These are phyloP conservation scores for Neurospora sp. DNA, from an alignment of 495 filamentous ascomycete species.

Conservation along the genomic window DNA sequence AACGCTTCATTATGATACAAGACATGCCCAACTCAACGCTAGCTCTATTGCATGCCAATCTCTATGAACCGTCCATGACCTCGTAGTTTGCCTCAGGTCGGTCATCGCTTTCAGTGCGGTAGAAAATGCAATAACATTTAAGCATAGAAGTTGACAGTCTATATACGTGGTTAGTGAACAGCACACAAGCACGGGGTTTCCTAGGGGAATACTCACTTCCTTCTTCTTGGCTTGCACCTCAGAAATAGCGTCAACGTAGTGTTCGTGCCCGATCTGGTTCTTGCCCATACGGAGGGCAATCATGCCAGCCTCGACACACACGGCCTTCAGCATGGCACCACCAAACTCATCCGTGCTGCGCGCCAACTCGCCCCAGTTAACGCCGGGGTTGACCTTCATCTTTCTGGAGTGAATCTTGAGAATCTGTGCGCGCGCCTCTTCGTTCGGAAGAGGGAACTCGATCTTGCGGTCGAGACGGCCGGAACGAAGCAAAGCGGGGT, in stretches of 20 bases:
- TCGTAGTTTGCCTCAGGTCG: background rate
- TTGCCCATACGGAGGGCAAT: constrained; percentile 89
- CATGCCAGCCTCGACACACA: constrained; percentile 99
- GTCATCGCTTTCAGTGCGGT: background rate
- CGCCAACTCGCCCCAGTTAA: constrained; percentile 96
- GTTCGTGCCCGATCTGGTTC: constrained; percentile 92
- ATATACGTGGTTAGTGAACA: constrained; percentile 18
- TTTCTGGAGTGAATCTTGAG: constrained; percentile 94
- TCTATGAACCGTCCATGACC: constrained; percentile 5
- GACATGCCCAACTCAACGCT: background rate
- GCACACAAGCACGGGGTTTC: background rate
- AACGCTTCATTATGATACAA: constrained; percentile 6
- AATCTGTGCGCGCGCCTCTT: constrained; percentile 95
- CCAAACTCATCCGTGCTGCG: constrained; percentile 99
- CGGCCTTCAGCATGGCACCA: constrained; percentile 93
- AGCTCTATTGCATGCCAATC: constrained; percentile 7
- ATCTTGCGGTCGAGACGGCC: constrained; percentile 97
- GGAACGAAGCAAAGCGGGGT: constrained; percentile 86
- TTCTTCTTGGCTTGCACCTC: constrained; percentile 99
- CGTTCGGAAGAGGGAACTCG: constrained; percentile 98
- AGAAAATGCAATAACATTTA: constrained; percentile 29
- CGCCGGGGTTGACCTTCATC: constrained; percentile 87
- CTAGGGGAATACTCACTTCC: constrained; percentile 43
- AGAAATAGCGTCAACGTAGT: constrained; percentile 97
- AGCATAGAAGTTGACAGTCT: constrained; percentile 54